Conservation (phyloP, 441 rosid species). For the Flueggea neowawraea region DNA sequence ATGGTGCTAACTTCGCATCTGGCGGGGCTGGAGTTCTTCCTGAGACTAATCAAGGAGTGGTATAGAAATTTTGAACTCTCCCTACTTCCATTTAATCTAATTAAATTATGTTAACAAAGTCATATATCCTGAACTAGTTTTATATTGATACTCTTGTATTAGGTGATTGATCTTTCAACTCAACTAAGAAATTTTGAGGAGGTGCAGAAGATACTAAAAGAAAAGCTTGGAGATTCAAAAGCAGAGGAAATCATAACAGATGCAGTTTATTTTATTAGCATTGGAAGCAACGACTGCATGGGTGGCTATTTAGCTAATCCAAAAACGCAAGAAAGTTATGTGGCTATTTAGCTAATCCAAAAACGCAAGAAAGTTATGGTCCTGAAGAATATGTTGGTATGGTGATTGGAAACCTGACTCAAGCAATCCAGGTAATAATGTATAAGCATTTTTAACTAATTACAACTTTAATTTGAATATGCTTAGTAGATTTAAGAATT, state of each 20-base stretch:
- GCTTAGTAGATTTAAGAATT: too few relatives aligned
- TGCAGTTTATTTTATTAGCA: conserved; percentile 65
- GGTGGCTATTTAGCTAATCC: conserved; percentile 56
- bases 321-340: conserved; percentile 20
- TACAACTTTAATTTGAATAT: background rate
- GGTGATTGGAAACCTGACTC: conserved; percentile 26
- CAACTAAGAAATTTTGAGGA: conserved; percentile 50
- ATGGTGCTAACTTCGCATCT: conserved; percentile 77
- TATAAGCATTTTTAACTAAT: too few relatives aligned
- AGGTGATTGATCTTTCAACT: conserved; percentile 67
- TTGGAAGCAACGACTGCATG: conserved; percentile 79
- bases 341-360: conserved; percentile 52
- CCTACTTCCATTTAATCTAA: too few relatives aligned
- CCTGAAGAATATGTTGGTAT: conserved; percentile 42
- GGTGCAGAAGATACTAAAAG: conserved; percentile 41
- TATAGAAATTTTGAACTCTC: too few relatives aligned
- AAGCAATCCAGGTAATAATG: background rate
- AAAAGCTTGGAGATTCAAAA: conserved; percentile 47
- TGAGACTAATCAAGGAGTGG: conserved; percentile 38
- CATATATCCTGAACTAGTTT: too few relatives aligned
- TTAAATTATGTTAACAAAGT: too few relatives aligned
- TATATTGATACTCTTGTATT: background rate
- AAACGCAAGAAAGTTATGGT: conserved; percentile 31
- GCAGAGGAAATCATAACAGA: conserved; percentile 41
- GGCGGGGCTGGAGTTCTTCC: conserved; percentile 77